Conservation (phyloP, 768 basidiomycete genomes). For the Amanita molliuscula region DNA sequence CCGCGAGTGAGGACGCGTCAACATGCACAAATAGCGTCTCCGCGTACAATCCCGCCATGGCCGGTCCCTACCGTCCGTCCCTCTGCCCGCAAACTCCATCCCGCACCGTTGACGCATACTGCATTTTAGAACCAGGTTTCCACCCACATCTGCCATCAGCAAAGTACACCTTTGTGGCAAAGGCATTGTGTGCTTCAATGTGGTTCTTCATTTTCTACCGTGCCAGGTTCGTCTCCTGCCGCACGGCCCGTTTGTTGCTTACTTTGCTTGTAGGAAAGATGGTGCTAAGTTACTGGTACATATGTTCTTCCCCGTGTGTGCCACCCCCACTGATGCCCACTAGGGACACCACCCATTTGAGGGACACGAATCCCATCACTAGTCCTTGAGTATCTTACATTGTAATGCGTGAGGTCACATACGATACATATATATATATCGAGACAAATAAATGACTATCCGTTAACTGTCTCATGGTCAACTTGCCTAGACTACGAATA, state of each 20-base stretch:
- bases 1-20: slow-evolving; percentile 14
- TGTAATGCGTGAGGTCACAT: not conserved
- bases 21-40: slow-evolving; percentile 24
- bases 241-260: not conserved
- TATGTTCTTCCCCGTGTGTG: not conserved
- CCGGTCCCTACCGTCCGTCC: slow-evolving; percentile 27
- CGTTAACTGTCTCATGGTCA: slow-evolving; percentile 12
- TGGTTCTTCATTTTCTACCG: slow-evolving; percentile 99
- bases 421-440: too few species aligned
- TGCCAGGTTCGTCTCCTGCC: slow-evolving; percentile 54
- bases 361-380: slow-evolving; percentile 30
- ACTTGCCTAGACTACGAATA: slow-evolving; percentile 17
- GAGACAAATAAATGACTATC: not conserved
- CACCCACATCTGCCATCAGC: slow-evolving; percentile 79
- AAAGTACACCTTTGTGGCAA: slow-evolving; percentile 69
- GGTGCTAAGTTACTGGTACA: slow-evolving; percentile 64
- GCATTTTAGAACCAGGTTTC: slow-evolving; percentile 57
- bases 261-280: slow-evolving; percentile 44
- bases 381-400: slow-evolving; percentile 11
- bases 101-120: slow-evolving; percentile 2
- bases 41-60: slow-evolving; percentile 22
- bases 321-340: slow-evolving; percentile 2
- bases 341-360: slow-evolving; percentile 46
- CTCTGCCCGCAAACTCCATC: not conserved
- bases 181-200: slow-evolving; percentile 86